Evolutionary conservation across 306 rosid genomes (phyloP), one percentile per base, ranked within the genome.

Genomic region (Trifolium pratense): DNA sequence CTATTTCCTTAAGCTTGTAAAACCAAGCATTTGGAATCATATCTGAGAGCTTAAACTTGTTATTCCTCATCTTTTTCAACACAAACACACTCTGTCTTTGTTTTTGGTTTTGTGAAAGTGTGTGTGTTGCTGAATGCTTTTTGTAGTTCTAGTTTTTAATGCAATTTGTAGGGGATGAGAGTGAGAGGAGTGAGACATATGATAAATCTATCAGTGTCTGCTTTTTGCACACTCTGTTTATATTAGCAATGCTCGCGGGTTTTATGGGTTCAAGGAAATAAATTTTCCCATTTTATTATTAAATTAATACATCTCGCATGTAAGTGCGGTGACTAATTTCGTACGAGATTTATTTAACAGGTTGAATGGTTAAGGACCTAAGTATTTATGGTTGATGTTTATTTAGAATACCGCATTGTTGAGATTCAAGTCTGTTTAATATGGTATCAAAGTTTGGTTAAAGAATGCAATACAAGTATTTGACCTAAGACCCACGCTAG

Each of bases 21-120:
- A 93, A 89, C 98, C 98, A 93, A 42, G 91, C 88, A 82, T 90
- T 87, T n/a, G 98, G 93, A 70, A 90, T 83, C 90, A 93, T 93
- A 70, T 87, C 89, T 20, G 96, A 87, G 21, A 93, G 37, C 64
- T 60, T 89, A 40, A 93, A 93, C 86, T 78, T 89, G 83, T 85
- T 75, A 75, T 87, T 92, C 12, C 97, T 87, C 96, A 92, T 83
- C 9, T 13, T 34, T 9, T 59, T 52, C 10, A 1, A 8, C 20
- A 20, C 75, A n/a, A n/a, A 7, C 26, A 29, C 32, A 3, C 32
- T 29, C 0, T 29, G 32, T 29, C 31, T 15, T 25, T 43, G 3
- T 68, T 2, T 49, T 9, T 65, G 42, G 57, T 14, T 46, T 20
- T 45, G 65, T 59, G 39, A 26, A 29, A 26, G 64, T 25, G 17